Conservation (phyloP, 2,329 filamentous ascomycete species). For the Colletotrichum kahawae region DNA sequence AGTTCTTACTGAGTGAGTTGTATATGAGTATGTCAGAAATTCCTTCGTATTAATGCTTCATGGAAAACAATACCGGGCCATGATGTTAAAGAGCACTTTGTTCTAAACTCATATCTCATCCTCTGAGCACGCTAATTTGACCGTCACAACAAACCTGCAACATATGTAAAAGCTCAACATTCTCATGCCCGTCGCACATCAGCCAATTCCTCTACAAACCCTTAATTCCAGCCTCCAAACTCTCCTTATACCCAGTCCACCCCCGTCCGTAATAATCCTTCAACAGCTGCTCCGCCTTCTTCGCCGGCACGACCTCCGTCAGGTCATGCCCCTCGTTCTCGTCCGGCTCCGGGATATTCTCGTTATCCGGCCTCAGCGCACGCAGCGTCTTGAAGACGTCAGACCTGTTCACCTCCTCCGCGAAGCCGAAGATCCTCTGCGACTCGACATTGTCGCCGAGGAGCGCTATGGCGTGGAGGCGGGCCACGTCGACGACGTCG, state of each 20-base stretch:
- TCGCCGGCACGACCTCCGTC: conserved; percentile 13
- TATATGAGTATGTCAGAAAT: fast-evolving
- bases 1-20: background rate
- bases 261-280: conserved; percentile 16
- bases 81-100: background rate
- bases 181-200: background rate
- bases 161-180: fast-evolving
- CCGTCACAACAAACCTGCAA: fast-evolving
- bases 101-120: fast-evolving
- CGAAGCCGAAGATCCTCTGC: conserved; percentile 61
- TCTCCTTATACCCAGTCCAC: conserved; percentile 7
- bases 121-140: background rate
- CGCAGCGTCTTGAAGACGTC: conserved; percentile 8
- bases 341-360: conserved; percentile 2
- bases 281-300: conserved; percentile 8
- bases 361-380: conserved; percentile 16
- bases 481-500: conserved; percentile 52
- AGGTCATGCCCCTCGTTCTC: conserved; percentile 9
- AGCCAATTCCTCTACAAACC: background rate
- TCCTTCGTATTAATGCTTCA: background rate
- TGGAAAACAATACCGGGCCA: fast-evolving
- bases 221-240: conserved; percentile 11
- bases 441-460: conserved; percentile 47
- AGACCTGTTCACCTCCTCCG: conserved; percentile 26
- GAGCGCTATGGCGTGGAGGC: conserved; percentile 57